Conservation (phyloP, 768 basidiomycete species). For the Agaricus sinodeliciosus region DNA sequence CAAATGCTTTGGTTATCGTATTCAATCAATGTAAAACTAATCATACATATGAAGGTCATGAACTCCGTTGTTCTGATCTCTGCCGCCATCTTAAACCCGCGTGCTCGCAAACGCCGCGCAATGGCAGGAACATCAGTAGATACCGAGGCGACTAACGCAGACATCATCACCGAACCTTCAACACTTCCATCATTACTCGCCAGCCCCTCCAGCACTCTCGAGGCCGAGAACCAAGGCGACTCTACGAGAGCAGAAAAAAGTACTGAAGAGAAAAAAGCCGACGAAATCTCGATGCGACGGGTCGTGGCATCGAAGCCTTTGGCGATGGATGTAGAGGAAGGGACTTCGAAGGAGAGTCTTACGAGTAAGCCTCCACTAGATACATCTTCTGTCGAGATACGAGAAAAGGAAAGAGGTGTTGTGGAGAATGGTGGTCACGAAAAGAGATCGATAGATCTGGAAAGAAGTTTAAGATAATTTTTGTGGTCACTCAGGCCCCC, state of each 20-base stretch:
- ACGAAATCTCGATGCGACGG: neutral
- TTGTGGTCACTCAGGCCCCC: too few relatives aligned
- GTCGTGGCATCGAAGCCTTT: neutral
- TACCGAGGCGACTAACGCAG: neutral
- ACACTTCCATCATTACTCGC: neutral
- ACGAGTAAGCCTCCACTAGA: too few relatives aligned
- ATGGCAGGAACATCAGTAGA: slow-evolving; percentile 6
- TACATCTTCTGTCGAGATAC: too few relatives aligned
- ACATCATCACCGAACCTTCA: neutral
- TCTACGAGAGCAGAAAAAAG: too few relatives aligned
- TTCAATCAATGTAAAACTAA: too few relatives aligned
- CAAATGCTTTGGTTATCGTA: neutral
- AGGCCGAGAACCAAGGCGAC: neutral
- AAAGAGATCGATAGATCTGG: too few relatives aligned
- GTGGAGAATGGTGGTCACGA: too few relatives aligned
- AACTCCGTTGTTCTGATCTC: slow-evolving; percentile 56
- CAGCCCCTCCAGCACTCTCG: neutral
- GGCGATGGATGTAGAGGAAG: too few relatives aligned
- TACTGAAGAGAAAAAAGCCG: neutral
- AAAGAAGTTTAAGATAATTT: too few relatives aligned
- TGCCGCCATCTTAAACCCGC: slow-evolving; percentile 61
- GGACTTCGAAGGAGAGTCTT: too few relatives aligned
- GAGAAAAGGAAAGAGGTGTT: too few relatives aligned
- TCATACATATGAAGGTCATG: slow-evolving; percentile 34
- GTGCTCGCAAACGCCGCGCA: slow-evolving; percentile 32